Evolutionary conservation across 768 basidiomycete genomes (phyloP).

Genomic region (Cyclocybe aegerita): DNA sequence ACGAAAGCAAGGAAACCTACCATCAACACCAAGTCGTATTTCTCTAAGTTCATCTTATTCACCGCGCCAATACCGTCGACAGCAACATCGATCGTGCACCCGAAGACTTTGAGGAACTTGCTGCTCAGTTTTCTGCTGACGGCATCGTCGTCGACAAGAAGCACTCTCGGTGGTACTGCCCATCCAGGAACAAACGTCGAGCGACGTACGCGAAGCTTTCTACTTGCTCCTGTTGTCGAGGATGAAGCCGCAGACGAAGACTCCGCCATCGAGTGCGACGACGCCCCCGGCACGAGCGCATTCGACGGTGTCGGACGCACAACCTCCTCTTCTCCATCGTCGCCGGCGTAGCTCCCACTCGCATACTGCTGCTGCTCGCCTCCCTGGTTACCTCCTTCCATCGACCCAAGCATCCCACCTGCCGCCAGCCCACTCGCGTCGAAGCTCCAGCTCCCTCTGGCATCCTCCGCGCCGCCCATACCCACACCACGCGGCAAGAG

Average conservation of each 20-base stretch:
- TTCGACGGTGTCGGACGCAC: slow-evolving; percentile 36
- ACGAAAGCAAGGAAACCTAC: slow-evolving; percentile 41
- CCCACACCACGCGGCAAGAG: slow-evolving; percentile 54
- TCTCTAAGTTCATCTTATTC: slow-evolving; percentile 93
- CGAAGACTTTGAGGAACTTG: slow-evolving; percentile 95
- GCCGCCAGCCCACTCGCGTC: slow-evolving; percentile 36
- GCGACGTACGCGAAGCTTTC: slow-evolving; percentile 66
- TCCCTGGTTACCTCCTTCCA: slow-evolving; percentile 11
- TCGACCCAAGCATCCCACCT: slow-evolving; percentile 16
- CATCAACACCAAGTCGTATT: slow-evolving; percentile 96
- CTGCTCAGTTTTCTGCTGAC: slow-evolving; percentile 85
- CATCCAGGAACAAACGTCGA: slow-evolving; percentile 87
- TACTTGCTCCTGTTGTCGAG: slow-evolving; percentile 19
- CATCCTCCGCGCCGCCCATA: slow-evolving; percentile 27
- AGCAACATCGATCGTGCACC: slow-evolving; percentile 91
- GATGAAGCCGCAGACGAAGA: slow-evolving; percentile 15
- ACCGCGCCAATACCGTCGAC: slow-evolving; percentile 92
- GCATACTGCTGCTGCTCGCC: slow-evolving; percentile 1
- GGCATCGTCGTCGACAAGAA: slow-evolving; percentile 94
- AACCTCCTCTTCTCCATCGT: slow-evolving; percentile 31
- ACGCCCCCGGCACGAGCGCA: slow-evolving; percentile 2
- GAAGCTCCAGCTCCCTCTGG: slow-evolving; percentile 62
- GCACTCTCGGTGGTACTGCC: slow-evolving; percentile 87
- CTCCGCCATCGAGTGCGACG: slow-evolving; percentile 18
- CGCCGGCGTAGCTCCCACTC: slow-evolving; percentile 6